Evolutionary conservation across 495 filamentous ascomycete species (phyloP).

Genomic region (Melanomma pulvis-pyrius): DNA sequence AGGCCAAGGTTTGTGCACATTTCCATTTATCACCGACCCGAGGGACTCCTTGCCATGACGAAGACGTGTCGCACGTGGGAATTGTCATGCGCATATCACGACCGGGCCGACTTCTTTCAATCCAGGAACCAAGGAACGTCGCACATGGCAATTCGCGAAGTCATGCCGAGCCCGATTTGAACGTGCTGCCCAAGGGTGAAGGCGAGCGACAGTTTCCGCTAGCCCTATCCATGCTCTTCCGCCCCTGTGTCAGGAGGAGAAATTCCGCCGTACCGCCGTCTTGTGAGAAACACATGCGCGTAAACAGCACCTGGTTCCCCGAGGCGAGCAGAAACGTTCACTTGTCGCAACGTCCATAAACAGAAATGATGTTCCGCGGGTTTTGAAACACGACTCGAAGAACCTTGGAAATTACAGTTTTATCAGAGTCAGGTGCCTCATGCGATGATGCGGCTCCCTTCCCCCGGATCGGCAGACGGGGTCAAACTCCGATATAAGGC

Average conservation of each 20-base stretch:
- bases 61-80: background rate
- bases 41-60: background rate
- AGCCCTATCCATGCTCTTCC: background rate
- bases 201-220: background rate
- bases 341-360: background rate
- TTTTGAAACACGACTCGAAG: background rate
- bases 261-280: conserved; percentile 7
- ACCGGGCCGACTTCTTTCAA: background rate
- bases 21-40: background rate
- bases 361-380: background rate
- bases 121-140: background rate
- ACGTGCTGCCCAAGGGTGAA: background rate
- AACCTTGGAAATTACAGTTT: background rate
- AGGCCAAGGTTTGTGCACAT: conserved; percentile 63
- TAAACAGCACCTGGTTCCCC: background rate
- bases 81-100: background rate
- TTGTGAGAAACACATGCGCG: background rate
- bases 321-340: background rate
- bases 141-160: background rate
- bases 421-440: background rate
- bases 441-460: conserved; percentile 7
- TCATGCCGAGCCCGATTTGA: background rate
- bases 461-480: conserved; percentile 16
- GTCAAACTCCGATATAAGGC: background rate
- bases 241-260: background rate